Evolutionary conservation across 2,329 filamentous ascomycete genomes (phyloP).

Genomic region (Mycosphaerella arachidis): DNA sequence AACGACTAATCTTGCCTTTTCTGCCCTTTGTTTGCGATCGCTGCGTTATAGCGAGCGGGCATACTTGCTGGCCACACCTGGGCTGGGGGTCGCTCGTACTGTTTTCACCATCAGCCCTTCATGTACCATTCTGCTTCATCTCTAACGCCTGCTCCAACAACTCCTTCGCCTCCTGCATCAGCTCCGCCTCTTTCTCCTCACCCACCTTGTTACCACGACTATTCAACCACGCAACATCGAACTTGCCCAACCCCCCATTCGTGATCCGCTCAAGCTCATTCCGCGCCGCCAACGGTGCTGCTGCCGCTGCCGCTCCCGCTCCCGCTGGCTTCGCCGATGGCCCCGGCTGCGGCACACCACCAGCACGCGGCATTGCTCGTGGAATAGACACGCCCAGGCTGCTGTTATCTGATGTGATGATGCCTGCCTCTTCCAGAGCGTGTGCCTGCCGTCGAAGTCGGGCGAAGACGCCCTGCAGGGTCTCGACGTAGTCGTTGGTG

Average conservation of each 20-base stretch:
- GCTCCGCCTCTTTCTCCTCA: slow-evolving; percentile 75
- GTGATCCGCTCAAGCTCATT: slow-evolving; percentile 31
- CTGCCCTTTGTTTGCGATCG: too few species aligned
- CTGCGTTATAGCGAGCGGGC: too few species aligned
- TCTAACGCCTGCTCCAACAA: slow-evolving; percentile 44
- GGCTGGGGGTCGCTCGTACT: too few species aligned
- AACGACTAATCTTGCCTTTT: too few species aligned
- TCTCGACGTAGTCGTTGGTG: slow-evolving; percentile 60
- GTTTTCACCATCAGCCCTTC: neutral
- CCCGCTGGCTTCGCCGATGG: neutral
- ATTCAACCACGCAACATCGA: slow-evolving; percentile 88
- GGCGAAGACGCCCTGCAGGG: slow-evolving; percentile 70
- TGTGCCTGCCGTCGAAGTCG: slow-evolving; percentile 70
- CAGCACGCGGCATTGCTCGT: neutral
- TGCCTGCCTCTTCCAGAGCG: slow-evolving; percentile 74
- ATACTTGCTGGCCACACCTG: too few species aligned
- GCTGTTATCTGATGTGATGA: slow-evolving; percentile 52
- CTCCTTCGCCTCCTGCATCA: slow-evolving; percentile 61
- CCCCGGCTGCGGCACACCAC: slow-evolving; percentile 5
- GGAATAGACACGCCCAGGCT: slow-evolving; percentile 12
- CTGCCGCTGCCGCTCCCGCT: neutral
- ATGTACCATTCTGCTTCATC: neutral
- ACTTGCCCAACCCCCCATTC: slow-evolving; percentile 47
- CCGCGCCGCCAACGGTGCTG: slow-evolving; percentile 3
- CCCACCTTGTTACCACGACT: slow-evolving; percentile 77